A percentile compares a stretch with the other conserved stretches of the same genome.
Conservation (phyloP, 805 yeast species). For the Helenozyma baotianmanensis region DNA sequence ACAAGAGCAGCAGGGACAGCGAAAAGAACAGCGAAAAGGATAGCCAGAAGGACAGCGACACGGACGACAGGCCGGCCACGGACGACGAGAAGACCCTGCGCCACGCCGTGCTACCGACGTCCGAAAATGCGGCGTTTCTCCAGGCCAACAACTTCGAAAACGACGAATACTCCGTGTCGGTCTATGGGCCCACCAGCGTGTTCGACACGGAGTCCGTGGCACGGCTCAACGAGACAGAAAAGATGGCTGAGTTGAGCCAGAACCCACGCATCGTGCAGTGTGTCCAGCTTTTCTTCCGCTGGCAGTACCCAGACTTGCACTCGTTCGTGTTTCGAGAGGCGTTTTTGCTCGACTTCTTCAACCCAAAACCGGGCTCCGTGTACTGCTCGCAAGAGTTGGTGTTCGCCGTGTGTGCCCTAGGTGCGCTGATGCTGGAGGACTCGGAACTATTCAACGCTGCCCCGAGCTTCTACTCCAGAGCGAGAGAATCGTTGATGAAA, state of each 20-base stretch:
- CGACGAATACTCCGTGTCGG: slow-evolving; percentile 4
- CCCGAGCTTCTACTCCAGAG: slow-evolving; percentile 3
- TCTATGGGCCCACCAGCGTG: slow-evolving; percentile 12
- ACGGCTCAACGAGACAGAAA: neutral
- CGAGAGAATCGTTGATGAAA: slow-evolving; percentile 8
- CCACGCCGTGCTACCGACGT: no score
- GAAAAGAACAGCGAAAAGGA: no score
- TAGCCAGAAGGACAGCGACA: no score
- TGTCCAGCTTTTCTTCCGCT: slow-evolving; percentile 10
- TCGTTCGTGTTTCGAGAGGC: slow-evolving; percentile 14
- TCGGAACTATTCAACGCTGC: slow-evolving; percentile 2
- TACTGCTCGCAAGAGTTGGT: slow-evolving; percentile 11
- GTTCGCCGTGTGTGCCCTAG: slow-evolving; percentile 10
- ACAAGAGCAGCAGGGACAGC: no score
- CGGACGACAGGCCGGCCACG: no score
- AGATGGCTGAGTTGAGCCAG: slow-evolving; percentile 1
- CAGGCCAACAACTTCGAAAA: neutral
- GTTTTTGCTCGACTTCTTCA: slow-evolving; percentile 11
- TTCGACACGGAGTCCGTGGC: slow-evolving; percentile 10
- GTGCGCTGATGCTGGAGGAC: slow-evolving; percentile 8
- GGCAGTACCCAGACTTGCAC: slow-evolving; percentile 15
- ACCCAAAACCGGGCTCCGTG: slow-evolving; percentile 7
- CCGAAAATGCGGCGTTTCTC: neutral
- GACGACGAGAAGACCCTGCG: no score
- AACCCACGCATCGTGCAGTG: slow-evolving; percentile 8